phyloP scores from a whole-genome alignment of 1,139 yeast species.

The Yamadazyma dushanensis region DNA sequence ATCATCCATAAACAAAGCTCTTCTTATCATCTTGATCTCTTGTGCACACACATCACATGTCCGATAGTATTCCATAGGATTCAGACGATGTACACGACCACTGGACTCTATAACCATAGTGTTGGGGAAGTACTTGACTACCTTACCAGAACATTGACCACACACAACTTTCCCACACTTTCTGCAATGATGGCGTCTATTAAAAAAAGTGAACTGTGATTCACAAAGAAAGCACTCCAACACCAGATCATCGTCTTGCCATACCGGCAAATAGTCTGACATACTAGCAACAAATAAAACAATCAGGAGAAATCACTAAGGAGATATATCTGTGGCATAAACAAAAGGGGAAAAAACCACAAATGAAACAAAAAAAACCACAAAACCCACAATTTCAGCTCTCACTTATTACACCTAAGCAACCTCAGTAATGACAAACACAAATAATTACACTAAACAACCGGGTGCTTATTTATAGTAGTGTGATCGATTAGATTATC shows the following conservation, averaged over 20 bases:
- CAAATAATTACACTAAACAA: too few relatives aligned
- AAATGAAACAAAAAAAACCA: too few relatives aligned
- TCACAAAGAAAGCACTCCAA: constrained; percentile 64
- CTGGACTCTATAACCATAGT: constrained; percentile 35
- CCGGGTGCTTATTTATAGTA: too few relatives aligned
- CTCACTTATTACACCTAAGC: too few relatives aligned
- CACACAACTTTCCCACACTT: constrained; percentile 81
- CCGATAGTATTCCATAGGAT: constrained; percentile 41
- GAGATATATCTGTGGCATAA: too few relatives aligned
- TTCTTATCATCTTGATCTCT: constrained; percentile 58
- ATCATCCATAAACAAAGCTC: constrained; percentile 30
- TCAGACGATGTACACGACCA: constrained; percentile 26
- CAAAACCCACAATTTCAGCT: too few relatives aligned
- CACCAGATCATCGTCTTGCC: constrained; percentile 80
- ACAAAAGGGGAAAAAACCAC: too few relatives aligned
- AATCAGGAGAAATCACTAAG: too few relatives aligned
- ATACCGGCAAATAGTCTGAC: constrained; percentile 22
- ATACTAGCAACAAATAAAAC: not conserved
- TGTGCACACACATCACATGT: constrained; percentile 74
- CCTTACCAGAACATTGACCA: constrained; percentile 57
- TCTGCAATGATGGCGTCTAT: constrained; percentile 89
- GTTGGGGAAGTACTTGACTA: constrained; percentile 42
- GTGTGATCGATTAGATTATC: too few relatives aligned
- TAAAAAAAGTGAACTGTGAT: constrained; percentile 58
- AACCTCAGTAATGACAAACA: too few relatives aligned